Evolutionary conservation across 1,139 yeast species (phyloP).

Genomic region (Pneumocystis wakefieldiae): DNA sequence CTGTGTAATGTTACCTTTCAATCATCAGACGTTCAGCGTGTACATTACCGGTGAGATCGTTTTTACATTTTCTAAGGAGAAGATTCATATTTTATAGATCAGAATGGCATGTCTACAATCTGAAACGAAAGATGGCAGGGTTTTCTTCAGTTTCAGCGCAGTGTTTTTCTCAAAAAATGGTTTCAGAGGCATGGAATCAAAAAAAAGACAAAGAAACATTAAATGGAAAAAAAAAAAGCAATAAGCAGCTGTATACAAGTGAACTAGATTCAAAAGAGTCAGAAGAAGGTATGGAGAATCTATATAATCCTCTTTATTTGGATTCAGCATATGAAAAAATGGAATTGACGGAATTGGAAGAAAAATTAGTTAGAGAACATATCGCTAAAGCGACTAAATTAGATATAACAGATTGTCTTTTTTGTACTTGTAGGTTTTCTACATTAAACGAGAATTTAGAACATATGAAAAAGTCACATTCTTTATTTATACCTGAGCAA

Average conservation of each 20-base stretch:
- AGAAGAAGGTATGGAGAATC: not conserved
- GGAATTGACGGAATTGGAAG: not conserved
- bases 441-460: constrained; percentile 47
- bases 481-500: constrained; percentile 74
- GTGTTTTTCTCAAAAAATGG: constrained; percentile 63
- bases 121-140: constrained; percentile 80
- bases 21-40: constrained; percentile 64
- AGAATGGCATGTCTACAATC: constrained; percentile 88
- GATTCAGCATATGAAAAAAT: not conserved
- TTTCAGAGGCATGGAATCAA: constrained; percentile 9
- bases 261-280: not conserved
- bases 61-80: not conserved
- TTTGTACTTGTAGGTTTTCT: constrained; percentile 28
- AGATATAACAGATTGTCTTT: constrained; percentile 60
- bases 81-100: constrained; percentile 47
- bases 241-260: not conserved
- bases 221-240: constrained; percentile 16
- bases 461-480: constrained; percentile 68
- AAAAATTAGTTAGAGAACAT: not conserved
- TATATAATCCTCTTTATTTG: not conserved
- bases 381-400: constrained; percentile 29
- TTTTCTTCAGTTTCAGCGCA: constrained; percentile 69
- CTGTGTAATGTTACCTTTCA: constrained; percentile 72
- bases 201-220: constrained; percentile 23
- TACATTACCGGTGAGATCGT: constrained; percentile 30